Base-by-base conservation (phyloP, 2,329 filamentous ascomycete genomes). In the Aspergillus amoenus region DNA sequence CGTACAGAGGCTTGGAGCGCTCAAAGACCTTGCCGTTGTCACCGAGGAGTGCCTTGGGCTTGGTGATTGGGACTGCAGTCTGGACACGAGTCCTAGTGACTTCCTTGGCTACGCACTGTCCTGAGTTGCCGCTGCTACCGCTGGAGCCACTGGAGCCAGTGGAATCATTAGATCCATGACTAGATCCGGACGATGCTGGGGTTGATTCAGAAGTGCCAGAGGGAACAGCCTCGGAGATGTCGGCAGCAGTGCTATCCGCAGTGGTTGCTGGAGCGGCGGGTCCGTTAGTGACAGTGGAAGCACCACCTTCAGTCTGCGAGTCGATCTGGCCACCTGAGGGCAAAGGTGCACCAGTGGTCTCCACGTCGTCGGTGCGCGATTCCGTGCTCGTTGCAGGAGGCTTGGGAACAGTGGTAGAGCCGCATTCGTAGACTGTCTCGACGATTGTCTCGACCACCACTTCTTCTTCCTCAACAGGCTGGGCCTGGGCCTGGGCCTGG, bases 1-100 rank as follows among this genome's bases (percentile, higher is more conserved):
- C 84, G 71, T 97, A 99, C 73, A 96, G 90, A 13, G 94, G 94
- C 82, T 94, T 96, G 73, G 87, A 88, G 64, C 89, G 88, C 62
- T 91, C 89, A 71, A 93, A 92, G 66, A 97, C 80, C 39, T 84
- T 86, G 63, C 90, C 90, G 22, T 80, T 73, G 40, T n/a, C 17
- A 39, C 74, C 73, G 40, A 93, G 80, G 15, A 97, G 86, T 22
- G 73, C 78, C 12, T 79, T 74, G 6, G 92, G 89, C 77, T 91
- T 93, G 40, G 85, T 77, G 24, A 80, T 77, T 60, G 72, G 78
- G 64, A 85, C 79, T 6, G 80, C 65, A 39, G 77, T 84, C 75
- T 94, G 90, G 5, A 88, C 78, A n/a, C 74, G 71, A 4, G 68
- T 69, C 55, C 72, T 75, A 18, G 68, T 57, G 37, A 75, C 67